phyloP scores from a whole-genome alignment of 176 grass and related monocot species.

The Microstegium vimineum region DNA sequence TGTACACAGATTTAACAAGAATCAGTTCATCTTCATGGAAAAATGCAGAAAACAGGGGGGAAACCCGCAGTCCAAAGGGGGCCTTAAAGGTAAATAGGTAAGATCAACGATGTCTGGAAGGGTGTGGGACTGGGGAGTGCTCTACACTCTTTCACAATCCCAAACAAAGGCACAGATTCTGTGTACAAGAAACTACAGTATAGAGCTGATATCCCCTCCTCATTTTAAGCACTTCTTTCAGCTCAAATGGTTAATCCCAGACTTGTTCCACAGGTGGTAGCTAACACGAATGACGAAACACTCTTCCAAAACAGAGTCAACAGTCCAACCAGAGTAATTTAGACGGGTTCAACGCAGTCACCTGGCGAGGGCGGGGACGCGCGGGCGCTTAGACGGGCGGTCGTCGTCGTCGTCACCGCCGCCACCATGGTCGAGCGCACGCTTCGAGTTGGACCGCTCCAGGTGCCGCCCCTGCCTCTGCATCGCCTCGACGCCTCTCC shows the following conservation, averaged over 20 bases:
- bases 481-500: conserved; percentile 28
- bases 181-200: neutral
- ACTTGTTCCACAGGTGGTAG: neutral
- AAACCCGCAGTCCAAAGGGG: neutral
- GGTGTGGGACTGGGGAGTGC: neutral
- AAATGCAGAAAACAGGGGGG: neutral
- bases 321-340: neutral
- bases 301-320: neutral
- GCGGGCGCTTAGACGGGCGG: conserved; percentile 41
- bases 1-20: neutral
- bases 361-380: conserved; percentile 54
- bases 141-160: neutral
- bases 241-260: neutral
- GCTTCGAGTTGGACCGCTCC: conserved; percentile 51
- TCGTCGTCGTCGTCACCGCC: conserved; percentile 19
- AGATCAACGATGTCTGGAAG: neutral
- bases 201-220: neutral
- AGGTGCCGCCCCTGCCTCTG: conserved; percentile 40
- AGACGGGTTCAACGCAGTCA: conserved; percentile 4
- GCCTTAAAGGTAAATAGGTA: neutral
- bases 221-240: neutral
- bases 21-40: neutral
- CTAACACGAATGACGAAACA: neutral
- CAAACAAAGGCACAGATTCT: neutral
- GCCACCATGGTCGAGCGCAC: conserved; percentile 37